Evolutionary conservation across 2,329 filamentous ascomycete genomes (phyloP).

Genomic region (Hypomyces perniciosus): DNA sequence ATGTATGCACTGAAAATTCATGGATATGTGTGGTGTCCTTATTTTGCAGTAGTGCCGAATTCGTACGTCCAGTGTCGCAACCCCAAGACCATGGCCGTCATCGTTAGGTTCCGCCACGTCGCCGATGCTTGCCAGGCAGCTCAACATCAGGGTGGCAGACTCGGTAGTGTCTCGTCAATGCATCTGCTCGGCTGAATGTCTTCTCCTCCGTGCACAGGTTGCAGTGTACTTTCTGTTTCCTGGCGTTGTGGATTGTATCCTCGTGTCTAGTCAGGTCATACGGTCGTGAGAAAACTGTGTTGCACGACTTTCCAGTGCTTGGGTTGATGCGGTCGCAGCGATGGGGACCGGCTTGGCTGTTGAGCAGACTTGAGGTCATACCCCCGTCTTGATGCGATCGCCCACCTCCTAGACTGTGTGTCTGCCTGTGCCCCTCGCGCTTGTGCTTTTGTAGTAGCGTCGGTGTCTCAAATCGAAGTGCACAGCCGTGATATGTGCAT

Average conservation of each 20-base stretch:
- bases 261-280: constrained; percentile 97
- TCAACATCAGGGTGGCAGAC: constrained; percentile 89
- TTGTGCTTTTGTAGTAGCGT: constrained; percentile 90
- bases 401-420: constrained; percentile 38
- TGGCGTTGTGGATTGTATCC: constrained; percentile 92
- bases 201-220: constrained; percentile 93
- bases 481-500: constrained; percentile 91
- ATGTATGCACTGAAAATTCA: too few species aligned
- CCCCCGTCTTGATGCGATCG: constrained; percentile 26
- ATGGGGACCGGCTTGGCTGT: constrained; percentile 89
- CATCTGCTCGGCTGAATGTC: constrained; percentile 93
- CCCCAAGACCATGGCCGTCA: not conserved
- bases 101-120: constrained; percentile 22
- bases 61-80: constrained; percentile 5
- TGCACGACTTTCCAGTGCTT: constrained; percentile 90
- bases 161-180: constrained; percentile 86
- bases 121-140: constrained; percentile 60
- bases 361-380: constrained; percentile 54
- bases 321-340: constrained; percentile 91
- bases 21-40: too few species aligned
- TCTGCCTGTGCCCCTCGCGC: constrained; percentile 81
- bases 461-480: constrained; percentile 80
- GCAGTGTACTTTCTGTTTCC: constrained; percentile 92
- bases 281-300: constrained; percentile 86
- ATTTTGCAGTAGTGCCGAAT: not conserved